Evolutionary conservation across 345 rosid species (phyloP).

Genomic region (Murraya koenigii): DNA sequence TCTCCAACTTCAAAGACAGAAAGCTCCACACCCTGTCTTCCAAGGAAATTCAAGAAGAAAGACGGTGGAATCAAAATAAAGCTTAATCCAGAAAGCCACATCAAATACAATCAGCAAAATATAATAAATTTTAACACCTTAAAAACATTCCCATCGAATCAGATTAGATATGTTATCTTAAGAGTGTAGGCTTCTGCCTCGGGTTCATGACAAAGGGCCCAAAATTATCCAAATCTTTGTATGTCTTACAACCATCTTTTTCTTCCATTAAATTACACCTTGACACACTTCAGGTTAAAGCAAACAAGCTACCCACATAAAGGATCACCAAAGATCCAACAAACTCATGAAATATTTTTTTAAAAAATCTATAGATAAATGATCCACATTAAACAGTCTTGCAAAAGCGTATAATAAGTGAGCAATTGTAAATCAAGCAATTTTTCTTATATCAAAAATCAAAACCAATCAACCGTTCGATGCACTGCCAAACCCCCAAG

Average conservation of each 20-base stretch:
- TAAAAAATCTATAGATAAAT: not conserved
- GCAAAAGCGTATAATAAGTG: not conserved
- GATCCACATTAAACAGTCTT: not conserved
- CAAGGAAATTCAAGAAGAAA: not conserved
- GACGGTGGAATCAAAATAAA: not conserved
- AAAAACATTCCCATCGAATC: not conserved
- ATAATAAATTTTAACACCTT: too few relatives aligned
- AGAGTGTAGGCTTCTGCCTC: not conserved
- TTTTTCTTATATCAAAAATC: too few relatives aligned
- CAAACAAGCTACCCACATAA: not conserved
- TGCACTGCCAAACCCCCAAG: not conserved
- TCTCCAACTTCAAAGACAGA: slow-evolving; percentile 3
- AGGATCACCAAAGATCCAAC: not conserved
- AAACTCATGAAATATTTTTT: too few relatives aligned
- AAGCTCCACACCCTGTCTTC: not conserved
- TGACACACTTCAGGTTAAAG: too few relatives aligned
- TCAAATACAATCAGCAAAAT: not conserved
- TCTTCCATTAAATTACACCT: not conserved
- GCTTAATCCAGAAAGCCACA: not conserved
- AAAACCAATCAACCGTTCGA: not conserved
- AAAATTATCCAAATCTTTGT: not conserved
- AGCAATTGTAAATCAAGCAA: not conserved
- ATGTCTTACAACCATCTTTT: not conserved
- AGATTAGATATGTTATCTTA: not conserved
- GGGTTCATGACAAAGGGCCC: not conserved